Evolutionary conservation across 164 flowering plant species (phyloP), one percentile per base, ranked within the genome.

Genomic region (Nelumbo lutea): DNA sequence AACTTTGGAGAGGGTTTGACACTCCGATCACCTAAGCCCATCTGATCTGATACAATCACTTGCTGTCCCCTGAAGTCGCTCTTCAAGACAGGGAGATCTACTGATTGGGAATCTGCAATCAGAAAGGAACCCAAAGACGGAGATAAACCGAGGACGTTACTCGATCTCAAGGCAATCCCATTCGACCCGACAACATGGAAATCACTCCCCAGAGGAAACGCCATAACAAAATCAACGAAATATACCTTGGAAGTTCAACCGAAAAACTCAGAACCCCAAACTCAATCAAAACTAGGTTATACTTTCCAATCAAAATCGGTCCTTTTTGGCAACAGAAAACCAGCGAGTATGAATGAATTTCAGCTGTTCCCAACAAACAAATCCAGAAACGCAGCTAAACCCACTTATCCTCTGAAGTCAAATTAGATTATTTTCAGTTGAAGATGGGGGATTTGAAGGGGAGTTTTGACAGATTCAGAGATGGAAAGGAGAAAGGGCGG

Each of bases 141-240:
- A 63, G 53, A 78, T 65, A 64, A 42, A 46, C 77, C 74, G 57
- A 41, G 43, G 63, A 66, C 68, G 65, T 69, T 53, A 61, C 62
- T 68, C 43, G 13, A 43, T 56, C 72, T 83, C 14, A 73, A 68
- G 43, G 56, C 63, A 8, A 65, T 70, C 56, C 62, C 79, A 66
- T 67, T 72, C 3, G 69, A 71, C 48, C 81, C 83, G 80, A 71
- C 70, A 70, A 79, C 9, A 57, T 58, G 72, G 38, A 72, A 15
- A 66, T 75, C 80, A 68, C 62, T 61, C 62, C 74, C 82, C 79
- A 80, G 72, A 45, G 80, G 81, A 80, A 64, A 80, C 59, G 84
- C 83, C 88, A 83, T 83, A 46, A 59, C 64, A 69, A 42, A n/a
- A 2, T 43, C 9, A 42, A 48, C 57, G 57, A 53, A 11, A 15